These are phyloP conservation scores for Dothideomycetidae sp. DNA, from an alignment of 2,329 filamentous ascomycete species.

Conservation along the genomic window DNA sequence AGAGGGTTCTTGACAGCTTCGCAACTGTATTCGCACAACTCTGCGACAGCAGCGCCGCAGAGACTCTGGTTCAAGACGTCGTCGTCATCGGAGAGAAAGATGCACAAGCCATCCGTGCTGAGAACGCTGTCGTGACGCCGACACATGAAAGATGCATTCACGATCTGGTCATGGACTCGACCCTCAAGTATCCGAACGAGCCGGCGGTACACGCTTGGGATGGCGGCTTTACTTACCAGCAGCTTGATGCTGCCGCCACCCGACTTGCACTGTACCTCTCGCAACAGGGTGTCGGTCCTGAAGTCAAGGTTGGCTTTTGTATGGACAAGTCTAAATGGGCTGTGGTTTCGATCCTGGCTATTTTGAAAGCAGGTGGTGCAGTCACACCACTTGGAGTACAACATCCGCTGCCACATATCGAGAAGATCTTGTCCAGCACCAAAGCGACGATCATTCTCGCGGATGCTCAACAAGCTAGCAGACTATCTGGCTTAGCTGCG, in stretches of 20 bases:
- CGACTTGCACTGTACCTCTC: conserved; percentile 13
- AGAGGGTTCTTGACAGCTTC: neutral
- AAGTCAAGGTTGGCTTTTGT: conserved; percentile 14
- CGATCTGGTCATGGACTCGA: conserved; percentile 13
- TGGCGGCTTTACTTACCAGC: conserved; percentile 16
- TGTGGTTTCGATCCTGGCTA: conserved; percentile 16
- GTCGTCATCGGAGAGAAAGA: too few relatives aligned
- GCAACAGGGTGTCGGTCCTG: conserved; percentile 10
- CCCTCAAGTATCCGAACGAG: conserved; percentile 12
- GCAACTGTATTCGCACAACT: too few relatives aligned
- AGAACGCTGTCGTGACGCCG: conserved; percentile 17
- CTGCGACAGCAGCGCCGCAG: too few relatives aligned
- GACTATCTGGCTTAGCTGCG: neutral
- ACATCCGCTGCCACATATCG: conserved; percentile 16
- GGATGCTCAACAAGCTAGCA: neutral
- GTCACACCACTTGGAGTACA: conserved; percentile 18
- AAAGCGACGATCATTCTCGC: conserved; percentile 3
- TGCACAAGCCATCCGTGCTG: conserved; percentile 16
- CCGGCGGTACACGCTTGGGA: conserved; percentile 18
- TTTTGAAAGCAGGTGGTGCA: conserved; percentile 20
- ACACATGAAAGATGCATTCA: conserved; percentile 13
- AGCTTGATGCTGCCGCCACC: conserved; percentile 15
- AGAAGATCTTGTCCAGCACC: conserved; percentile 14
- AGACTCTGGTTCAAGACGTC: too few relatives aligned
- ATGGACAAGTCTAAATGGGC: conserved; percentile 19